A percentile compares a stretch with the other conserved stretches of the same genome.
Conservation (phyloP, 73 alveolate species). For the Paramecium sexaurelia region DNA sequence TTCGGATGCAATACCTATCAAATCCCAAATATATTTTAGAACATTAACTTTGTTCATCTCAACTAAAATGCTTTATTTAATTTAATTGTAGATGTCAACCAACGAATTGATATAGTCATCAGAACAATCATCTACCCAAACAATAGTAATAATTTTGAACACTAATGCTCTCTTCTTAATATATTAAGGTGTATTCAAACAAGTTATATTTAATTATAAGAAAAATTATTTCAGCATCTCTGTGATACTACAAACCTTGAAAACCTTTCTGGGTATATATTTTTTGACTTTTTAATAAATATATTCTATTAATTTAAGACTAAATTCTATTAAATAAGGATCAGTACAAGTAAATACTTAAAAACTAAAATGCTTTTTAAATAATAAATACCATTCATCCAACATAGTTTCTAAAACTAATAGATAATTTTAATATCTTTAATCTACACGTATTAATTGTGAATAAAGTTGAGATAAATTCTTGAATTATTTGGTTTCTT, state of each 20-base stretch:
- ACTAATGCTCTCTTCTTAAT: background rate
- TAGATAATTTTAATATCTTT: background rate
- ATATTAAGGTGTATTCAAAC: background rate
- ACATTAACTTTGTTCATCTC: background rate
- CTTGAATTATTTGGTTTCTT: background rate
- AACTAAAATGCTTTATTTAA: background rate
- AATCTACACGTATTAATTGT: background rate
- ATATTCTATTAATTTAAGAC: slow-evolving; percentile 21
- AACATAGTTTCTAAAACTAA: background rate
- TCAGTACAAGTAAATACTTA: background rate
- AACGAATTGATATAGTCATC: background rate
- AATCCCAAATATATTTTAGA: slow-evolving; percentile 39
- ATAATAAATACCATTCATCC: background rate
- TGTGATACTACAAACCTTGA: background rate
- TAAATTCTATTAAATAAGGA: background rate
- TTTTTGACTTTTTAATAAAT: background rate
- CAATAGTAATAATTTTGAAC: background rate
- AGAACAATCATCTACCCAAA: slow-evolving; percentile 43
- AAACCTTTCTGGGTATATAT: slow-evolving; percentile 14
- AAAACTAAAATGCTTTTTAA: background rate
- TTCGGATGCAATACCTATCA: slow-evolving; percentile 30
- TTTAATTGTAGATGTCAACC: slow-evolving; percentile 15
- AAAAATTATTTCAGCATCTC: slow-evolving; percentile 2
- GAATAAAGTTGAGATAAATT: background rate
- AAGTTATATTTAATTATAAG: background rate